Conservation (phyloP, 2,329 filamentous ascomycete species). For the Colletotrichum costaricense region DNA sequence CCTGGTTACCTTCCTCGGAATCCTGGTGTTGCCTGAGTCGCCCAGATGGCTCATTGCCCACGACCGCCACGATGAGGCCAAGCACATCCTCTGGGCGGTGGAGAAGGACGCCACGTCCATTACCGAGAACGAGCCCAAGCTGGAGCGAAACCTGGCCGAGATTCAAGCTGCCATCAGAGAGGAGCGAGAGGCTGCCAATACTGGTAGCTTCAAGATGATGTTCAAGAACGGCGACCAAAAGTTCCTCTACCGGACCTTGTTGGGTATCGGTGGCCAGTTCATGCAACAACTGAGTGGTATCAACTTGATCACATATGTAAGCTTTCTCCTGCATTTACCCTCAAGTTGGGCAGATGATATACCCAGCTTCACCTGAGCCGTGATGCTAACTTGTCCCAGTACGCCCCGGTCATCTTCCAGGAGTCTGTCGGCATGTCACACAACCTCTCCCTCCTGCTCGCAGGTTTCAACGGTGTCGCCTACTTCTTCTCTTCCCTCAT, state of each 20-base stretch:
- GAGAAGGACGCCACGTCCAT: conserved; percentile 42
- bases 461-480: conserved; percentile 61
- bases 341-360: too few species aligned
- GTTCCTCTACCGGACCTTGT: conserved; percentile 51
- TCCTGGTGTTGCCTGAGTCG: conserved; percentile 54
- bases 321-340: accelerated
- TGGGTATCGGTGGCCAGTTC: conserved; percentile 57
- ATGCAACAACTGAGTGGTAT: conserved; percentile 54
- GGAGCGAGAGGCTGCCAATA: conserved; percentile 50
- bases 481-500: conserved; percentile 47
- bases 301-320: conserved; percentile 46
- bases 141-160: conserved; percentile 45
- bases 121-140: conserved; percentile 40
- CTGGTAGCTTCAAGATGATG: conserved; percentile 47
- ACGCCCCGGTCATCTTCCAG: conserved; percentile 57
- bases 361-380: accelerated
- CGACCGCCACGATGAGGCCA: conserved; percentile 56
- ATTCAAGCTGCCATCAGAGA: conserved; percentile 54
- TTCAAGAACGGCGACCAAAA: conserved; percentile 55
- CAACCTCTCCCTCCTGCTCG: conserved; percentile 60
- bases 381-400: conserved; percentile 36
- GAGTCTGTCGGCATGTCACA: conserved; percentile 54
- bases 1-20: conserved; percentile 46
- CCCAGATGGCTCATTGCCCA: conserved; percentile 61
- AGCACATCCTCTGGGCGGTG: conserved; percentile 46